Conservation (phyloP, 2,329 filamentous ascomycete species). For the Phialocephala sp. region DNA sequence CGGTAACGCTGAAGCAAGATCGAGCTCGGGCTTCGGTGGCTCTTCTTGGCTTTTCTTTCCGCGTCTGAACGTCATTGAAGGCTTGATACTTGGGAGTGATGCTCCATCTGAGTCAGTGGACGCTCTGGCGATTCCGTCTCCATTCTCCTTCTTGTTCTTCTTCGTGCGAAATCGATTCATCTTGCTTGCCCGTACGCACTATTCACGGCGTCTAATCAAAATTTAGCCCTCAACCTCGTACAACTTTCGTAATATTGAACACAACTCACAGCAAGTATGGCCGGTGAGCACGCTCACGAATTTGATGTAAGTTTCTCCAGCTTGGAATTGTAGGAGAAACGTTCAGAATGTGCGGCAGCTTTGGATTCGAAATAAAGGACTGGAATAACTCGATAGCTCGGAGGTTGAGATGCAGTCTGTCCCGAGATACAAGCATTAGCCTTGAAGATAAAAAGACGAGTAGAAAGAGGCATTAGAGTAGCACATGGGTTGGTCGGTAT, state of each 20-base stretch:
- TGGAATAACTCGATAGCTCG: conserved; percentile 12
- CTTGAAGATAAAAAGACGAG: conserved; percentile 27
- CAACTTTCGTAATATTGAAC: neutral
- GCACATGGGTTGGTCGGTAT: conserved; percentile 18
- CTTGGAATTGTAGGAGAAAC: conserved; percentile 16
- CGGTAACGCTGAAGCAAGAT: conserved; percentile 77
- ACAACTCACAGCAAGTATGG: conserved; percentile 28
- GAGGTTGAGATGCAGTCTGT: conserved; percentile 23
- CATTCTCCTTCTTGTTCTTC: conserved; percentile 70
- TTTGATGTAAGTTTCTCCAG: conserved; percentile 29
- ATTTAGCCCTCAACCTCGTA: conserved; percentile 5
- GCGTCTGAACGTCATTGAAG: conserved; percentile 61
- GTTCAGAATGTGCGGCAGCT: conserved; percentile 10
- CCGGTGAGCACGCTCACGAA: conserved; percentile 36
- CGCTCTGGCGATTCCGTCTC: conserved; percentile 48
- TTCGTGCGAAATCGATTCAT: conserved; percentile 83
- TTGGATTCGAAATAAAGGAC: conserved; percentile 26
- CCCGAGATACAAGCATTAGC: conserved; percentile 35
- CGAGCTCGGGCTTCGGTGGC: conserved; percentile 68
- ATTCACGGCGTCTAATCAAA: conserved; percentile 13
- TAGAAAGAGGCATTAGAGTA: conserved; percentile 17
- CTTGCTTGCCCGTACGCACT: conserved; percentile 26
- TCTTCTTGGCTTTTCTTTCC: conserved; percentile 59
- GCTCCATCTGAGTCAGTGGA: conserved; percentile 60
- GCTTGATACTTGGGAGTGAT: conserved; percentile 37